Percentiles rank a stretch among this genome's conserved stretches.
phyloP scores from a whole-genome alignment of 495 filamentous ascomycete species.

The Acidomyces sp. region DNA sequence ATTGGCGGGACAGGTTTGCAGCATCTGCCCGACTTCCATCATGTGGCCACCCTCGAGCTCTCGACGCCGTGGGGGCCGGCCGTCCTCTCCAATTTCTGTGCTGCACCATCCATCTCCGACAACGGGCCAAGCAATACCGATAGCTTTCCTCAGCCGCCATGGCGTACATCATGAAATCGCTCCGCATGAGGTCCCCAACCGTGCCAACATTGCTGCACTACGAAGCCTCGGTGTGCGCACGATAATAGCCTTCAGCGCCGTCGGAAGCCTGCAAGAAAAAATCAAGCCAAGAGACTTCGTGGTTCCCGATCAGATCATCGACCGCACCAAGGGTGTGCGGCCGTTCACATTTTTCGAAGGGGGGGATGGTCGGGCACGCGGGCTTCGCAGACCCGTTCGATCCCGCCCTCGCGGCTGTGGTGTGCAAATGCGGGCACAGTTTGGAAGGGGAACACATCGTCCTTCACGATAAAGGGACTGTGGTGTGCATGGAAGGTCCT shows the following conservation, averaged over 20 bases:
- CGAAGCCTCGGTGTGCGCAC: conserved; percentile 76
- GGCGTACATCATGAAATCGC: conserved; percentile 76
- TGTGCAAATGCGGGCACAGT: conserved; percentile 57
- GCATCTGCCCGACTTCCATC: conserved; percentile 58
- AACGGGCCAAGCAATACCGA: conserved; percentile 44
- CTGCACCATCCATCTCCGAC: conserved; percentile 61
- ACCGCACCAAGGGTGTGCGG: conserved; percentile 76
- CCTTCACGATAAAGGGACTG: conserved; percentile 62
- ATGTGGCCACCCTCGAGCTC: conserved; percentile 58
- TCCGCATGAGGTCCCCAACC: conserved; percentile 79
- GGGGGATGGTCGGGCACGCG: conserved; percentile 85
- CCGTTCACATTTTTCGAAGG: conserved; percentile 94
- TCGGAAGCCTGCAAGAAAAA: conserved; percentile 80
- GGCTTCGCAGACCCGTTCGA: conserved; percentile 95
- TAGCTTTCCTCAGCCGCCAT: conserved; percentile 92
- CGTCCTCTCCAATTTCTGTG: conserved; percentile 83
- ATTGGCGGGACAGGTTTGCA: conserved; percentile 90
- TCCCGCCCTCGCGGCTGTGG: conserved; percentile 53
- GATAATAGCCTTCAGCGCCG: conserved; percentile 88
- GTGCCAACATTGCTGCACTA: conserved; percentile 91
- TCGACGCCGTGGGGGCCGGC: conserved; percentile 82
- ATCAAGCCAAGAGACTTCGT: conserved; percentile 94
- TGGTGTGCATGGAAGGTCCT: conserved; percentile 94
- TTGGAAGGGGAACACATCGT: conserved; percentile 66
- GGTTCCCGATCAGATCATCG: conserved; percentile 89